A percentile compares a stretch with the other conserved stretches of the same genome.
These are phyloP conservation scores for Dioszegia hungarica DNA, from an alignment of 768 basidiomycete genomes.

Conservation along the genomic window DNA sequence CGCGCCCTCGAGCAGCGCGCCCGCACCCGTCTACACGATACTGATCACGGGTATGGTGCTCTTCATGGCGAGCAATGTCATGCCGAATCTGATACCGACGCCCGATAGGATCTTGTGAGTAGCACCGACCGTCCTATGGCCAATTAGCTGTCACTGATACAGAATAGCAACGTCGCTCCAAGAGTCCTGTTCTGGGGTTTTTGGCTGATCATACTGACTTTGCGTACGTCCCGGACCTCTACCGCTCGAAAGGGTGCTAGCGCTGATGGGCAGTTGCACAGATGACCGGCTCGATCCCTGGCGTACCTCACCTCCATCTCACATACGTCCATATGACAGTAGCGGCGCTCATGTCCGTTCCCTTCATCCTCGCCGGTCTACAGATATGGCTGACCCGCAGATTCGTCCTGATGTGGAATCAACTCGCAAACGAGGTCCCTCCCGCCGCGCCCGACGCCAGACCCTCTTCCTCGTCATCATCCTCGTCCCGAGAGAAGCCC, in stretches of 20 bases:
- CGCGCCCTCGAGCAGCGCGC: not conserved
- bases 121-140: not conserved
- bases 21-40: conserved; percentile 29
- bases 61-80: conserved; percentile 31
- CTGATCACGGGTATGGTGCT: conserved; percentile 37
- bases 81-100: conserved; percentile 29
- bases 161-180: conserved; percentile 27
- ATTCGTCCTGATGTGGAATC: conserved; percentile 37
- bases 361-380: too few relatives aligned
- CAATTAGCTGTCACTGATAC: conserved; percentile 2
- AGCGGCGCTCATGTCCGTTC: conserved; percentile 31
- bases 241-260: too few relatives aligned
- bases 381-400: not conserved
- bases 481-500: conserved; percentile 18
- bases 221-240: conserved; percentile 22
- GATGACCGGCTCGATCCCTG: conserved; percentile 34
- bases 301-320: conserved; percentile 31
- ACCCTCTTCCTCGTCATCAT: conserved; percentile 20
- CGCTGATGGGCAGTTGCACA: conserved; percentile 14
- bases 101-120: conserved; percentile 29
- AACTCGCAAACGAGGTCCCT: conserved; percentile 23
- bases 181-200: conserved; percentile 36
- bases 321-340: conserved; percentile 43
- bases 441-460: conserved; percentile 1
- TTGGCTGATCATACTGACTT: conserved; percentile 27